Percentiles rank a stretch among this genome's conserved stretches.
Conservation (phyloP, 805 yeast species). For the Schizosaccharomyces octosporus region DNA sequence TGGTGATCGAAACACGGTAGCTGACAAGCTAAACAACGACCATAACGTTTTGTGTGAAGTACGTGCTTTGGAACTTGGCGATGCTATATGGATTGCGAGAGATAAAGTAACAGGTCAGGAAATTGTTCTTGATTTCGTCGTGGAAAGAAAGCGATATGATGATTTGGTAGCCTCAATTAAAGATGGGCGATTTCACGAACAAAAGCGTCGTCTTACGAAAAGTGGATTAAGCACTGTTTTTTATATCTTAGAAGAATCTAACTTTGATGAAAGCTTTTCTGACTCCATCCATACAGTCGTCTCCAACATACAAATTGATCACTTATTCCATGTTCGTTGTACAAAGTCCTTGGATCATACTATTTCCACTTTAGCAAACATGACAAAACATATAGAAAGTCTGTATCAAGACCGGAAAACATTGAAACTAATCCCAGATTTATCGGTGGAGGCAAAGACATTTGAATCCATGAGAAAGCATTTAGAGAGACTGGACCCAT, state of each 20-base stretch:
- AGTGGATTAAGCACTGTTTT: constrained; percentile 43
- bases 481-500: constrained; percentile 4
- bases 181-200: constrained; percentile 79
- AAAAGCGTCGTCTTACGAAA: constrained; percentile 47
- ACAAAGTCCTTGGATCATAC: constrained; percentile 58
- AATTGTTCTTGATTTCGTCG: constrained; percentile 54
- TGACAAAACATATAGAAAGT: constrained; percentile 22
- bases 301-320: constrained; percentile 38
- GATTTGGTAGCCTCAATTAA: constrained; percentile 61
- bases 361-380: constrained; percentile 27
- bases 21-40: constrained; percentile 23
- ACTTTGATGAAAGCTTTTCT: constrained; percentile 16
- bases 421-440: constrained; percentile 19
- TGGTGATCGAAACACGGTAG: constrained; percentile 46
- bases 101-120: constrained; percentile 31
- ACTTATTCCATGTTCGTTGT: constrained; percentile 40
- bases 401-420: constrained; percentile 16
- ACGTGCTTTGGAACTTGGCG: constrained; percentile 54
- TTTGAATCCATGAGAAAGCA: constrained; percentile 4
- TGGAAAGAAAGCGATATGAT: constrained; percentile 73
- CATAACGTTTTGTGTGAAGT: constrained; percentile 28
- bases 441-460: constrained; percentile 4
- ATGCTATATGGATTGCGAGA: constrained; percentile 68
- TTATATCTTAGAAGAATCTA: constrained; percentile 50
- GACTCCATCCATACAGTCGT: constrained; percentile 58